Evolutionary conservation across 1,284 basidiomycete genomes (phyloP).

Genomic region (Ceratobasidium sp.): DNA sequence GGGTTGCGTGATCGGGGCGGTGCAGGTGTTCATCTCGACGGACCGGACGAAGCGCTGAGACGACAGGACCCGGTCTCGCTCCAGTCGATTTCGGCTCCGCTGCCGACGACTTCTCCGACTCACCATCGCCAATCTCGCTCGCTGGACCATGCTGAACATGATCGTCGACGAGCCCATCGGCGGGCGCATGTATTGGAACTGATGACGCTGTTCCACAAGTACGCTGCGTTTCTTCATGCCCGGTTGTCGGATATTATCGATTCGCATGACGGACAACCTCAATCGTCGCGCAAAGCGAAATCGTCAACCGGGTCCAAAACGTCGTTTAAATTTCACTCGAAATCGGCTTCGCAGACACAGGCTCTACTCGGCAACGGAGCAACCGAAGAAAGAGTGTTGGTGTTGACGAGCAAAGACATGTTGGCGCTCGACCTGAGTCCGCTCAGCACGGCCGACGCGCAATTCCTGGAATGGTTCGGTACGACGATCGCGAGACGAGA

Average conservation of each 20-base stretch:
- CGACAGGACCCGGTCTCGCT: background rate
- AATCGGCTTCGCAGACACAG: background rate
- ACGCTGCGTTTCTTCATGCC: conserved; percentile 64
- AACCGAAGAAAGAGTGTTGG: conserved; percentile 45
- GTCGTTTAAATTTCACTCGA: conserved; percentile 21
- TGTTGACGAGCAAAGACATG: conserved; percentile 65
- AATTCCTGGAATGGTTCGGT: conserved; percentile 76
- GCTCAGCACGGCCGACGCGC: conserved; percentile 68
- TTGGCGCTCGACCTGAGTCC: conserved; percentile 73
- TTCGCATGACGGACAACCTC: conserved; percentile 51
- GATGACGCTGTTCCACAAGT: conserved; percentile 74
- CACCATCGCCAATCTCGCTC: background rate
- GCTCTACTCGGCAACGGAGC: conserved; percentile 33
- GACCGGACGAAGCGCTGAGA: conserved; percentile 60
- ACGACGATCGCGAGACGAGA: conserved; percentile 53
- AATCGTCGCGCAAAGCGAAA: conserved; percentile 47
- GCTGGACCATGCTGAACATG: conserved; percentile 1
- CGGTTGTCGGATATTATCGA: conserved; percentile 61
- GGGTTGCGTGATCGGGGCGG: conserved; percentile 52
- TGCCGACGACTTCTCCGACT: background rate
- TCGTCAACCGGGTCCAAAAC: conserved; percentile 41
- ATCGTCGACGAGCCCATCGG: conserved; percentile 23
- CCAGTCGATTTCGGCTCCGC: conserved; percentile 55
- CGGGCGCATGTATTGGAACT: conserved; percentile 66
- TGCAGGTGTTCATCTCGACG: conserved; percentile 64